A percentile compares a stretch with the other conserved stretches of the same genome.
These are phyloP conservation scores for Zoysia matrella DNA, from an alignment of 202 grass and related monocot genomes.

Conservation along the genomic window DNA sequence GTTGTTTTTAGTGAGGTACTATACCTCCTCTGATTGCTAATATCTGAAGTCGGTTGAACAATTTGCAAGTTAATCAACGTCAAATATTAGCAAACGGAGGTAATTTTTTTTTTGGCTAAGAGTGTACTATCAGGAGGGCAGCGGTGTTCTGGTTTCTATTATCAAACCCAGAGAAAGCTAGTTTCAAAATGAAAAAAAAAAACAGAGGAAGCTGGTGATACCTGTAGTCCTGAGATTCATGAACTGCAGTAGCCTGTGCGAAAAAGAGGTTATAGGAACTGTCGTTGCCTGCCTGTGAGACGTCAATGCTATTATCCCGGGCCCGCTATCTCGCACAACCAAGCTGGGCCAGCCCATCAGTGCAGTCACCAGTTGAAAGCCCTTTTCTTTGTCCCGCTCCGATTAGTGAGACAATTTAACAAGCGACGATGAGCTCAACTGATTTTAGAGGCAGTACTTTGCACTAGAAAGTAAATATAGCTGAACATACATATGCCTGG, in stretches of 20 bases:
- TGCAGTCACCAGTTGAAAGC: not conserved
- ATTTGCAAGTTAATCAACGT: too few species aligned
- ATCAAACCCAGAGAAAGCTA: not conserved
- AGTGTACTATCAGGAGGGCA: too few species aligned
- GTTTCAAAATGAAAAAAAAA: not conserved
- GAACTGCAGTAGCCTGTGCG: not conserved
- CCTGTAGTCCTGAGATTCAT: not conserved
- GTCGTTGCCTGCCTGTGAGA: not conserved
- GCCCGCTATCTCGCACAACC: not conserved
- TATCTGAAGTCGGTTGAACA: too few species aligned
- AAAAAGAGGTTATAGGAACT: not conserved
- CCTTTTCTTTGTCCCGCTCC: not conserved
- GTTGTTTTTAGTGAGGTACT: not conserved
- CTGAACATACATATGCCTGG: not conserved
- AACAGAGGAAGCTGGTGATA: not conserved
- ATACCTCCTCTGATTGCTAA: not conserved
- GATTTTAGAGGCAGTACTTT: not conserved
- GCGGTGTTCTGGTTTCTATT: not conserved
- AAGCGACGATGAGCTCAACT: not conserved
- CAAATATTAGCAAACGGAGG: too few species aligned
- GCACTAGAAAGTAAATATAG: not conserved
- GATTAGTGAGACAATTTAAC: not conserved
- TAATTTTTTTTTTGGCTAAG: too few species aligned
- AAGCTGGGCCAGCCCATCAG: constrained; percentile 19
- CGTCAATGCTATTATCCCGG: not conserved